phyloP scores from a whole-genome alignment of 129 eudicot species.

The Ambrosia trifida region DNA sequence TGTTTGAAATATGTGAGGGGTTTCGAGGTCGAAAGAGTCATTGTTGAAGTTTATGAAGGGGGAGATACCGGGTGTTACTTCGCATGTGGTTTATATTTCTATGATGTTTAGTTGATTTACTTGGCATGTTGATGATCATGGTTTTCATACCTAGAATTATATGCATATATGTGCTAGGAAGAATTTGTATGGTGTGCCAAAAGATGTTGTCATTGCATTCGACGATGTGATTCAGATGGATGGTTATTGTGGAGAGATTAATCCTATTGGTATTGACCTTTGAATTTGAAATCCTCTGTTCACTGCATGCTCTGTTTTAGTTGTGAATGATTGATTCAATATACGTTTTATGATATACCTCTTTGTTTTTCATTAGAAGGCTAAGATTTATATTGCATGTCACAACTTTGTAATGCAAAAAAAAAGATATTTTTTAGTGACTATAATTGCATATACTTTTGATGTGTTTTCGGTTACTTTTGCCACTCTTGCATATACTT shows the following conservation, averaged over 20 bases:
- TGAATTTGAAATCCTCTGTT: constrained; percentile 14
- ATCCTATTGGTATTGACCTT: constrained; percentile 65
- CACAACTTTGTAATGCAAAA: not conserved
- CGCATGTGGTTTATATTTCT: constrained; percentile 88
- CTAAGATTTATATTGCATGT: constrained; percentile 13
- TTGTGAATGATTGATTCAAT: not conserved
- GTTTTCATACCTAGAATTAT: constrained; percentile 90
- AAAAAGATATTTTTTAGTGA: too few relatives aligned
- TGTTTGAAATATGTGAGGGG: constrained; percentile 79
- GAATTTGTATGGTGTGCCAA: constrained; percentile 96
- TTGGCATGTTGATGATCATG: constrained; percentile 99
- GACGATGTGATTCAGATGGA: constrained; percentile 85
- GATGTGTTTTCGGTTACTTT: too few relatives aligned
- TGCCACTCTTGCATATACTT: too few relatives aligned
- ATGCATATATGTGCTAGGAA: constrained; percentile 85
- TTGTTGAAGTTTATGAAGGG: constrained; percentile 82
- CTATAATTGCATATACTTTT: too few relatives aligned
- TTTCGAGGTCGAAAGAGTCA: constrained; percentile 68
- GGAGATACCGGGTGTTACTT: constrained; percentile 95
- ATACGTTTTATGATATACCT: not conserved
- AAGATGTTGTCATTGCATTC: constrained; percentile 79
- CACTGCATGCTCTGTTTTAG: constrained; percentile 26
- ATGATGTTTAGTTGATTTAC: constrained; percentile 99
- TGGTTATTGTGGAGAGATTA: constrained; percentile 86
- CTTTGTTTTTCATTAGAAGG: not conserved